Evolutionary conservation across 495 filamentous ascomycete genomes (phyloP).

Genomic region (Annulohypoxylon stygium): DNA sequence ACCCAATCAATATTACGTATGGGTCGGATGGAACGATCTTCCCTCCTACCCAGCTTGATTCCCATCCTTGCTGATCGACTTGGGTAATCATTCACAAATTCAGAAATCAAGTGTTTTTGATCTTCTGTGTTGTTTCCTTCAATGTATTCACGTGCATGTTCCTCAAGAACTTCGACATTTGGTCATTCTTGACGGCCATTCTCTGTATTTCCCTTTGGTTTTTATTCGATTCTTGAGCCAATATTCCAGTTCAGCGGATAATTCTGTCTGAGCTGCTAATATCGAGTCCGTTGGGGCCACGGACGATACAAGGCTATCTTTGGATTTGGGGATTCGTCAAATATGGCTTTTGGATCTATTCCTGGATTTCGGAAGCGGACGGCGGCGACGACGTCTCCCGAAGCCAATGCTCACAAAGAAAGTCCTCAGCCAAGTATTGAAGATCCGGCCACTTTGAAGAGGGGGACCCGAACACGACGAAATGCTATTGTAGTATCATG

Average conservation of each 20-base stretch:
- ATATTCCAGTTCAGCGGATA: constrained; percentile 23
- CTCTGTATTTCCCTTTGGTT: constrained; percentile 15
- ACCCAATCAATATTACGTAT: constrained; percentile 30
- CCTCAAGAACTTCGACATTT: constrained; percentile 1
- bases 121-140: constrained; percentile 9
- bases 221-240: constrained; percentile 7
- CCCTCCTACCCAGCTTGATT: constrained; percentile 30
- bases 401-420: constrained; percentile 42
- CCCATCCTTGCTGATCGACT: constrained; percentile 22
- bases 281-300: background rate
- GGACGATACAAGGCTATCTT: constrained; percentile 15
- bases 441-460: constrained; percentile 54
- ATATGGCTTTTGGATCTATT: constrained; percentile 39
- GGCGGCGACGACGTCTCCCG: constrained; percentile 28
- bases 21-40: constrained; percentile 30
- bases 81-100: constrained; percentile 5
- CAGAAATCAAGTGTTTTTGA: constrained; percentile 31
- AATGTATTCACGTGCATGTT: constrained; percentile 29
- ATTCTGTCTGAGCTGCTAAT: constrained; percentile 19
- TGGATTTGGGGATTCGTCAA: constrained; percentile 13
- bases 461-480: constrained; percentile 68
- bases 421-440: constrained; percentile 27
- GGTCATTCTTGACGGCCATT: constrained; percentile 23
- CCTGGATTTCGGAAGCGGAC: constrained; percentile 39
- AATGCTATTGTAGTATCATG: constrained; percentile 70